Evolutionary conservation across 1,284 basidiomycete species (phyloP), one percentile per base, ranked within the genome.

Genomic region (Singerocomus inundabilis): DNA sequence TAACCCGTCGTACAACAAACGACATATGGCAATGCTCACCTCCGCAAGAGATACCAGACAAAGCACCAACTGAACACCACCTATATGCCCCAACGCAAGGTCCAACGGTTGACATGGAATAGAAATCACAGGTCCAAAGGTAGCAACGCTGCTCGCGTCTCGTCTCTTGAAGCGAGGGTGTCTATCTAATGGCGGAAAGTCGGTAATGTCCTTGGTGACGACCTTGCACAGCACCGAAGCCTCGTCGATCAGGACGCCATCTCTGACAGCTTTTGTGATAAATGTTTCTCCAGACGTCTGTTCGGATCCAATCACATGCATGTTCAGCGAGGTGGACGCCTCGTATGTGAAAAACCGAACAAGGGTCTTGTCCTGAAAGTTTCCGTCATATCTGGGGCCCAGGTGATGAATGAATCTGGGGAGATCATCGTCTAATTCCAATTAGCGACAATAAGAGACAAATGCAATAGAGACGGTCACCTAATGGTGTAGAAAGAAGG

Each of bases 41-140:
- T 79, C 75, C 3, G 91, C 84, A n/a, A 91, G 71, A 61, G 93
- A 86, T 32, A 98, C 78, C 47, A 98, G 69, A 52, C 84, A 77
- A 57, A 98, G 70, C 1, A 85, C 74, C 18, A 95, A 76, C 4
- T 85, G 81, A 2, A 87, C 83, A 2, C 95, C 94, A 1, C 93
- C 94, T 40, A 93, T 80, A 57, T 82, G 84, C 84, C 90, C 91
- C 46, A 97, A 69, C 0, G 86, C 81, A 51, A 81, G 76, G 67
- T 97, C 93, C 32, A 96, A 67, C 45, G 84, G 78, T 24, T 74
- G 73, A 13, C 80, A 80, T 21, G 79, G 78, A 37, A 84, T 78
- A 2, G 83, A 67, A 51, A 84, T 73, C 3, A 89, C 77, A 60
- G 88, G 78, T 1, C 86, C 88, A 30, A 41, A 53, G 8, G 38